phyloP scores from a whole-genome alignment of 2,329 filamentous ascomycete species.

The Aspergillus awamori region DNA sequence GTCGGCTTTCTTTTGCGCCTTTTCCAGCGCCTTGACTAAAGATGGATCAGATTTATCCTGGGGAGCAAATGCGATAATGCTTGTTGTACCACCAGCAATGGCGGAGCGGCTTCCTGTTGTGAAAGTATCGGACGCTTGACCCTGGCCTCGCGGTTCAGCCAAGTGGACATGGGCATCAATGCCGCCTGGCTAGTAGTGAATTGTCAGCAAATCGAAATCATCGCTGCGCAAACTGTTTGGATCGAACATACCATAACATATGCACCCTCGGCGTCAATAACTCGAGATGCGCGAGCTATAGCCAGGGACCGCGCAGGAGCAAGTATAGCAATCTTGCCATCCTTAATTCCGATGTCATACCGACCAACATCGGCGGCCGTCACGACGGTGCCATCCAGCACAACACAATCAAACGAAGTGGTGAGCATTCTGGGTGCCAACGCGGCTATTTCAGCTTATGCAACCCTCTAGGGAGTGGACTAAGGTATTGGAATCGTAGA shows the following conservation, averaged over 20 bases:
- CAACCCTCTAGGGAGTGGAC: not conserved
- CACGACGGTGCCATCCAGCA: constrained; percentile 50
- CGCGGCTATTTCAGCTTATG: not conserved
- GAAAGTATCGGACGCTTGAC: constrained; percentile 27
- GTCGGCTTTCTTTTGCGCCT: constrained; percentile 50
- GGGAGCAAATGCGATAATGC: constrained; percentile 61
- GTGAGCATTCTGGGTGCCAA: not conserved
- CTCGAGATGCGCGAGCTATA: constrained; percentile 29
- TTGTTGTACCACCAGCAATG: constrained; percentile 54
- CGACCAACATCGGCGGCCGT: constrained; percentile 48
- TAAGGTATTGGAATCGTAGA: not conserved
- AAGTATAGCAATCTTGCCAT: constrained; percentile 48
- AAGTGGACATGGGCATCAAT: constrained; percentile 56
- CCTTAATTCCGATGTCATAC: constrained; percentile 48
- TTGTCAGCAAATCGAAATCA: not conserved
- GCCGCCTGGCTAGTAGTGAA: constrained; percentile 42
- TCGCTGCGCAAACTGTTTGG: not conserved
- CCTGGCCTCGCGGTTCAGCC: constrained; percentile 34
- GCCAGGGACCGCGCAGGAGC: constrained; percentile 43
- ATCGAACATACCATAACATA: constrained; percentile 42
- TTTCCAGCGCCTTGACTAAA: constrained; percentile 43
- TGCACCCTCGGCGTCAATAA: constrained; percentile 49
- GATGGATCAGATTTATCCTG: constrained; percentile 53
- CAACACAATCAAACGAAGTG: constrained; percentile 38
- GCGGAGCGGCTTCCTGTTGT: constrained; percentile 56